Evolutionary conservation across 768 basidiomycete species (phyloP).

Genomic region (Cystobasidium ongulense): DNA sequence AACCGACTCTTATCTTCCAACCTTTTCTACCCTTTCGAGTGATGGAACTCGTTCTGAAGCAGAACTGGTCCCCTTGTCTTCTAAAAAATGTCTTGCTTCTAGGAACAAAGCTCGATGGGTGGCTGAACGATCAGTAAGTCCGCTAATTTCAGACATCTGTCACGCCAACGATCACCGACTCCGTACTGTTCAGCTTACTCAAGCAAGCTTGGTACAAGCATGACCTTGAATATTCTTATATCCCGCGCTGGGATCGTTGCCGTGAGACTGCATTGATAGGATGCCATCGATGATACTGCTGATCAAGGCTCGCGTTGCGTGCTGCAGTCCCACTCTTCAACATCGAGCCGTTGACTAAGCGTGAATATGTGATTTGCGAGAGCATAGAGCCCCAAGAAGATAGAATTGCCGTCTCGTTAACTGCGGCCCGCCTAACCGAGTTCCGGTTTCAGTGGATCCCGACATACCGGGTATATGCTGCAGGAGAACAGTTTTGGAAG

Average conservation of each 20-base stretch:
- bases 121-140: slow-evolving; percentile 25
- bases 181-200: not conserved
- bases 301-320: too few relatives aligned
- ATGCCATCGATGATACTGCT: too few relatives aligned
- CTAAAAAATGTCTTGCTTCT: slow-evolving; percentile 2
- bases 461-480: not conserved
- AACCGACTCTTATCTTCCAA: slow-evolving; percentile 22
- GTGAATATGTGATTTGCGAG: too few relatives aligned
- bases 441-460: slow-evolving; percentile 21
- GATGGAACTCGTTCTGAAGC: not conserved
- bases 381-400: not conserved
- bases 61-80: not conserved
- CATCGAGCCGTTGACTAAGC: not conserved
- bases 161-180: not conserved
- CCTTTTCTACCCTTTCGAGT: slow-evolving; percentile 16
- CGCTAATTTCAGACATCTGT: not conserved
- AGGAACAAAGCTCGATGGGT: not conserved
- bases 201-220: not conserved
- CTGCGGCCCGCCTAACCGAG: not conserved
- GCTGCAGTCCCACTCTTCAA: not conserved
- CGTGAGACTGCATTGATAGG: too few relatives aligned
- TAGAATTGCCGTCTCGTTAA: not conserved
- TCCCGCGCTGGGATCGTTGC: not conserved
- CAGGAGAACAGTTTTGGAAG: slow-evolving; percentile 20
- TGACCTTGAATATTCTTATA: not conserved